A percentile compares a stretch with the other conserved stretches of the same genome.
phyloP scores from a whole-genome alignment of 768 basidiomycete species.

The Boletus edulis region DNA sequence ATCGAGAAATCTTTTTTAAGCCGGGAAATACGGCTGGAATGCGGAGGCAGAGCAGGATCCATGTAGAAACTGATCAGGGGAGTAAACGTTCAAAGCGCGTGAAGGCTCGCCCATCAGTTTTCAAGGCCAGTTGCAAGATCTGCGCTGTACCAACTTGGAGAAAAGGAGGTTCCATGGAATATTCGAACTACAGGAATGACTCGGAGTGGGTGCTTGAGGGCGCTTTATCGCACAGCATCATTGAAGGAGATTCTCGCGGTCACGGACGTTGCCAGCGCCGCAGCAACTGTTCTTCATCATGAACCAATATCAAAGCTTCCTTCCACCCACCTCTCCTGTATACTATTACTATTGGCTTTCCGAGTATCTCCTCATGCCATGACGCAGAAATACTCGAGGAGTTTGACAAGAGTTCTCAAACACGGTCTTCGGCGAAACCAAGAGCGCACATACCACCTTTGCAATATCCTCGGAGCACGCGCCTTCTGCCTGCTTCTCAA shows the following conservation, averaged over 20 bases:
- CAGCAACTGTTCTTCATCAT: too few relatives aligned
- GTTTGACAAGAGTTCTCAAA: slow-evolving; percentile 32
- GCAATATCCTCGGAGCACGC: slow-evolving; percentile 8
- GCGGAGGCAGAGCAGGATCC: background rate
- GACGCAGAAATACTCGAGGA: slow-evolving; percentile 33
- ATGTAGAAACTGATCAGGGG: background rate
- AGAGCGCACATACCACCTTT: background rate
- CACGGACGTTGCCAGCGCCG: too few relatives aligned
- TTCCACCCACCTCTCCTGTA: background rate
- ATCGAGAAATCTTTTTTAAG: slow-evolving; percentile 35
- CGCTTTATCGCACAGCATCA: background rate
- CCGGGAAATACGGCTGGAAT: slow-evolving; percentile 5
- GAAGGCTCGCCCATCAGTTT: background rate
- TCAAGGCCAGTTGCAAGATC: background rate
- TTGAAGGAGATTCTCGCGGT: background rate
- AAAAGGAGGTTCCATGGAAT: background rate
- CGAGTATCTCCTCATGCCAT: background rate
- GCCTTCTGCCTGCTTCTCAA: slow-evolving; percentile 21
- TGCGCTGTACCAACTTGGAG: background rate
- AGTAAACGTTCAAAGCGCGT: background rate
- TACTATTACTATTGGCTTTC: too few relatives aligned
- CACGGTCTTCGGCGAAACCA: slow-evolving; percentile 17
- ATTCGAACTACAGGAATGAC: background rate
- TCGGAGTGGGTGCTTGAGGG: background rate
- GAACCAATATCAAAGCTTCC: too few relatives aligned